phyloP scores from a whole-genome alignment of 192 early-diverging fungal genomes.

The Obelidium mucronatum region DNA sequence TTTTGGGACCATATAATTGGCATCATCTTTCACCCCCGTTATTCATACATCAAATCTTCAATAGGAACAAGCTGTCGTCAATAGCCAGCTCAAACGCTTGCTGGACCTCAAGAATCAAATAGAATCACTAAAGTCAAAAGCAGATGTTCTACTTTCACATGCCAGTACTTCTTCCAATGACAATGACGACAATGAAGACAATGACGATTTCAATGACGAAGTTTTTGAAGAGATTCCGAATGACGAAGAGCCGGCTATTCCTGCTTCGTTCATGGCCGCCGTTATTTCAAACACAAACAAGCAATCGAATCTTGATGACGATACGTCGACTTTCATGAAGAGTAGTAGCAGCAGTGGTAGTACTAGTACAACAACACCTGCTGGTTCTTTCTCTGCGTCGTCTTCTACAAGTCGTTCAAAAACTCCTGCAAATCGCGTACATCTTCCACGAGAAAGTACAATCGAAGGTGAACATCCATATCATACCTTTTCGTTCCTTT shows the following conservation, averaged over 20 bases:
- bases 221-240: slow-evolving; percentile 23
- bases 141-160: slow-evolving; percentile 4
- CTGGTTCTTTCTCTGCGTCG: neutral
- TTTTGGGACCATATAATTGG: no score
- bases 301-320: no score
- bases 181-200: neutral
- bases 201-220: slow-evolving; percentile 27
- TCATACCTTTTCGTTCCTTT: neutral
- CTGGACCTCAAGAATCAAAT: neutral
- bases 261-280: no score
- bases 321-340: no score
- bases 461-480: slow-evolving; percentile 2
- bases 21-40: no score
- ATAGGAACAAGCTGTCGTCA: neutral
- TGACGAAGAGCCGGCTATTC: neutral
- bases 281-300: no score
- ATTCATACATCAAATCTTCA: neutral
- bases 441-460: neutral
- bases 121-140: slow-evolving; percentile 1
- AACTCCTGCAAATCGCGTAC: neutral
- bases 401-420: neutral
- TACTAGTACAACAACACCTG: neutral
- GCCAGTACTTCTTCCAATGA: neutral
- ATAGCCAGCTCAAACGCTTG: neutral
- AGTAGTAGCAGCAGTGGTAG: neutral